These are phyloP conservation scores for Achaetomium macrosporum DNA, from an alignment of 2,329 filamentous ascomycete species.

Conservation along the genomic window DNA sequence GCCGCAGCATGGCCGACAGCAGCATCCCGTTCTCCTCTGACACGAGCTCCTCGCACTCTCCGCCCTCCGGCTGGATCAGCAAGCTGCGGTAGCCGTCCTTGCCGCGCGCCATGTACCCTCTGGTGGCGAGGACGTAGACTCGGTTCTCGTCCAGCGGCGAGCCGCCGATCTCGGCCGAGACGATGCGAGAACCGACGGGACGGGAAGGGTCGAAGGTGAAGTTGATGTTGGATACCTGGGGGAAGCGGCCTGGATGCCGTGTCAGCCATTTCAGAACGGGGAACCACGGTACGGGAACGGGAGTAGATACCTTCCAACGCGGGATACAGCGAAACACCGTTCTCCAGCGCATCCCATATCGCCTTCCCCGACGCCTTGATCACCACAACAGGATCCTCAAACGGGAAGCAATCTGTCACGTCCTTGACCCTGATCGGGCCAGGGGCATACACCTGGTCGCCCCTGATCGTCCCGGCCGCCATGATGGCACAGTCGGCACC, in stretches of 20 bases:
- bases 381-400: constrained; percentile 83
- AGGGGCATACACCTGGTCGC: constrained; percentile 82
- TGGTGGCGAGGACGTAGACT: constrained; percentile 68
- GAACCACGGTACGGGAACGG: too few relatives aligned
- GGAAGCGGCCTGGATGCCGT: constrained; percentile 60
- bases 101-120: constrained; percentile 83
- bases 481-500: constrained; percentile 75
- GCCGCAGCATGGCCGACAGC: constrained; percentile 77
- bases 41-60: constrained; percentile 69
- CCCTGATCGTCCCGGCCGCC: constrained; percentile 78
- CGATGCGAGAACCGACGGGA: constrained; percentile 56
- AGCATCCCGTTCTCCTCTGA: constrained; percentile 82
- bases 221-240: constrained; percentile 77
- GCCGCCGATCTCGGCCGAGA: constrained; percentile 55
- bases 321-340: constrained; percentile 73
- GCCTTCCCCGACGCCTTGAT: constrained; percentile 65
- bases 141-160: constrained; percentile 55
- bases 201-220: constrained; percentile 65
- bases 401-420: constrained; percentile 84
- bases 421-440: constrained; percentile 73
- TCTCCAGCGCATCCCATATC: constrained; percentile 76
- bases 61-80: constrained; percentile 70
- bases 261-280: too few relatives aligned
- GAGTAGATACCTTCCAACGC: constrained; percentile 62
- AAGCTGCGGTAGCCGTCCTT: constrained; percentile 80